Conservation (phyloP, 2,329 filamentous ascomycete genomes). For the Fusarium sp. region DNA sequence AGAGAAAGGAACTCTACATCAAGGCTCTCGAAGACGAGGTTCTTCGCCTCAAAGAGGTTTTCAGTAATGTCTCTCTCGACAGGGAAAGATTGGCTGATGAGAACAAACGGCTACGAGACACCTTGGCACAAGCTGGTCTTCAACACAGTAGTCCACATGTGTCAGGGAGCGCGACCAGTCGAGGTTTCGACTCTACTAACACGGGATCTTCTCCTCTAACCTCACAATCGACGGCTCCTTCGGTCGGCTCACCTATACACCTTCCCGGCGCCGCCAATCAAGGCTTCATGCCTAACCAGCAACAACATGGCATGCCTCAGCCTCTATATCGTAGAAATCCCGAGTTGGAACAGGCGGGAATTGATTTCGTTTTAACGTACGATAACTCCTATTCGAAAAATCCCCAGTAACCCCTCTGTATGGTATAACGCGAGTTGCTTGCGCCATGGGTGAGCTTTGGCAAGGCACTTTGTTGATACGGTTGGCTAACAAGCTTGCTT, state of each 20-base stretch:
- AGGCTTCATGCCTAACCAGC: slow-evolving; percentile 49
- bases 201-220: slow-evolving; percentile 63
- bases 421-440: slow-evolving; percentile 51
- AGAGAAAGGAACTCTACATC: slow-evolving; percentile 96
- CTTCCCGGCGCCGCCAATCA: slow-evolving; percentile 33
- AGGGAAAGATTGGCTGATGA: slow-evolving; percentile 82
- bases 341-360: slow-evolving; percentile 85
- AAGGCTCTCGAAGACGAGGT: slow-evolving; percentile 94
- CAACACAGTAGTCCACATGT: slow-evolving; percentile 47
- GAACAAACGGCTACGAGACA: slow-evolving; percentile 76
- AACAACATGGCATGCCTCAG: slow-evolving; percentile 45
- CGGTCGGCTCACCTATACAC: slow-evolving; percentile 51
- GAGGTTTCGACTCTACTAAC: slow-evolving; percentile 60
- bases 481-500: slow-evolving; percentile 59
- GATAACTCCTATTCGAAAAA: slow-evolving; percentile 68
- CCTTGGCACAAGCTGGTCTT: slow-evolving; percentile 67
- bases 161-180: slow-evolving; percentile 66
- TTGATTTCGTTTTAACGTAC: slow-evolving; percentile 94
- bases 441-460: slow-evolving; percentile 39
- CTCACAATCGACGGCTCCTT: slow-evolving; percentile 57
- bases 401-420: slow-evolving; percentile 74
- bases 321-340: slow-evolving; percentile 56
- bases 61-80: slow-evolving; percentile 77
- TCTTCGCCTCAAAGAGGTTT: slow-evolving; percentile 87
- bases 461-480: slow-evolving; percentile 35